phyloP scores from a whole-genome alignment of 1,139 yeast genomes.

The Williopsis jadinii region DNA sequence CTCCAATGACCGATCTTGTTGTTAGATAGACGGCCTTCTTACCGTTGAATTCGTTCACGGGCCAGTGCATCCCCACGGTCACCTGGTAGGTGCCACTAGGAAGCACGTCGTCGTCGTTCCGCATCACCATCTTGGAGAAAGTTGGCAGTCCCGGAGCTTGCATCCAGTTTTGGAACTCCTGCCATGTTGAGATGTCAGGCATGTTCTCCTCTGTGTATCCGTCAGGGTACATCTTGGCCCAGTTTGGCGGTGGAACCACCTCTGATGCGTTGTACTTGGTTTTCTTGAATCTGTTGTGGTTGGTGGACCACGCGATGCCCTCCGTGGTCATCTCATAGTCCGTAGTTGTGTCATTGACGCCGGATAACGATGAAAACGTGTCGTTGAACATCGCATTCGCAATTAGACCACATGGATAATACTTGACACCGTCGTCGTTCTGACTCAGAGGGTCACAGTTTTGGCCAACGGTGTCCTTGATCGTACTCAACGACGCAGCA shows the following conservation, averaged over 20 bases:
- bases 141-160: constrained; percentile 85
- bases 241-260: constrained; percentile 93
- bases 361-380: constrained; percentile 50
- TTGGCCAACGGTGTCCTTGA: constrained; percentile 69
- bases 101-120: constrained; percentile 65
- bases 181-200: constrained; percentile 76
- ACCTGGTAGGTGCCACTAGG: constrained; percentile 65
- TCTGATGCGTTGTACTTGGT: constrained; percentile 64
- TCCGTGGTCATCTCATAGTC: constrained; percentile 58
- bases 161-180: constrained; percentile 96
- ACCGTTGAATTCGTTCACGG: constrained; percentile 78
- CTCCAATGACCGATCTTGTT: constrained; percentile 86
- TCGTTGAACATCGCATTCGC: constrained; percentile 94
- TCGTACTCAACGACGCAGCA: constrained; percentile 43
- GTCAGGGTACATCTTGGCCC: constrained; percentile 78
- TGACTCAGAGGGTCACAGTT: constrained; percentile 79
- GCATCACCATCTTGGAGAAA: constrained; percentile 72
- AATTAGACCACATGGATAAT: constrained; percentile 92
- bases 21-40: constrained; percentile 72
- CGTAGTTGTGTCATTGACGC: constrained; percentile 38
- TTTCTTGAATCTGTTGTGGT: constrained; percentile 69
- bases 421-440: constrained; percentile 43
- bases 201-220: constrained; percentile 82
- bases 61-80: constrained; percentile 77
- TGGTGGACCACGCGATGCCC: constrained; percentile 86